phyloP scores from a whole-genome alignment of 805 yeast genomes.

The Cyberlindnera japonica region DNA sequence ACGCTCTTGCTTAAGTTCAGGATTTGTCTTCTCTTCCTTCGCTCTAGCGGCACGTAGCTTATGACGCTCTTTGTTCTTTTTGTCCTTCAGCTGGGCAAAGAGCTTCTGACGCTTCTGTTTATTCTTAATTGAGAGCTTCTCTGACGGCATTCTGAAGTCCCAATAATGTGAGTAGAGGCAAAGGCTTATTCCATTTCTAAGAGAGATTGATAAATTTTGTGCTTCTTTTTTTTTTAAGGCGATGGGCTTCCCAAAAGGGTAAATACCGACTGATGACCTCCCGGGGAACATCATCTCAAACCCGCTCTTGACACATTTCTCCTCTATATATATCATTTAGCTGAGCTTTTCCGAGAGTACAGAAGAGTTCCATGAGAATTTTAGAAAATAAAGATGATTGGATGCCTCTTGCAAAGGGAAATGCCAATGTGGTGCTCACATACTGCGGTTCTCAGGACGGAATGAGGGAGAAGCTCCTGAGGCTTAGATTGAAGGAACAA shows the following conservation, averaged over 20 bases:
- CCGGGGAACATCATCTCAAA: too few species aligned
- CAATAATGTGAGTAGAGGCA: slow-evolving; percentile 1
- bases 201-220: too few species aligned
- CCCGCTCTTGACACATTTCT: too few species aligned
- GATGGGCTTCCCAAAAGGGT: slow-evolving; percentile 5
- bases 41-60: slow-evolving; percentile 76
- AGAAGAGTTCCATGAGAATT: background rate
- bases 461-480: slow-evolving; percentile 30
- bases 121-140: slow-evolving; percentile 52
- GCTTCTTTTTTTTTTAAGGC: slow-evolving; percentile 4
- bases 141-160: slow-evolving; percentile 24
- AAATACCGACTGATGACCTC: too few species aligned
- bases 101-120: slow-evolving; percentile 78
- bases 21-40: slow-evolving; percentile 81
- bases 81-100: slow-evolving; percentile 68
- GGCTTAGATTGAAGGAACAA: slow-evolving; percentile 30
- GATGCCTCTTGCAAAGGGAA: slow-evolving; percentile 45
- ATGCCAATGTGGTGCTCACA: slow-evolving; percentile 44
- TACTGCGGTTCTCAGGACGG: slow-evolving; percentile 36
- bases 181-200: too few species aligned
- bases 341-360: too few species aligned
- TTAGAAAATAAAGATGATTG: slow-evolving; percentile 27
- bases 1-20: slow-evolving; percentile 78
- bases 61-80: slow-evolving; percentile 73
- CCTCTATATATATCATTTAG: too few species aligned